These are phyloP conservation scores for Chytridium lagenaria DNA, from an alignment of 371 early-diverging fungal species.

Conservation along the genomic window DNA sequence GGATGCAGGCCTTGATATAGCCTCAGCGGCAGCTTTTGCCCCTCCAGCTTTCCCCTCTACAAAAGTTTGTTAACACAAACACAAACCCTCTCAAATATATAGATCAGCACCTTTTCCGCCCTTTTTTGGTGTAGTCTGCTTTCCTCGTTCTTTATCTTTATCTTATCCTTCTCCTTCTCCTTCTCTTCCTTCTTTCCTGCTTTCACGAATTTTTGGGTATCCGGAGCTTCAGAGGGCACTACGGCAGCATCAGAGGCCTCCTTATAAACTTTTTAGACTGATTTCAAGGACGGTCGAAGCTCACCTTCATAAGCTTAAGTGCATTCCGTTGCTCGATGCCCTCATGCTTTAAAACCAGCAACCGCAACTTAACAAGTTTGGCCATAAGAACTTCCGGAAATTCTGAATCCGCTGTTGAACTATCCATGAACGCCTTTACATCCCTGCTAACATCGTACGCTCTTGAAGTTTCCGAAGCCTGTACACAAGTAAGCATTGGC, in stretches of 20 bases:
- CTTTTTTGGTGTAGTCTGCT: conserved; percentile 42
- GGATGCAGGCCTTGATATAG: conserved; percentile 39
- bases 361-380: conserved; percentile 40
- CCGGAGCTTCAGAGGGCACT: background rate
- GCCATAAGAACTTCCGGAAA: conserved; percentile 48
- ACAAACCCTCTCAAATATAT: too few species aligned
- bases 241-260: background rate
- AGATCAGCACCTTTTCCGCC: background rate
- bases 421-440: conserved; percentile 46
- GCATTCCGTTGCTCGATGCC: conserved; percentile 48
- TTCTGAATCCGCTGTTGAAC: conserved; percentile 24
- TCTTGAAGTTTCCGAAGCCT: conserved; percentile 48
- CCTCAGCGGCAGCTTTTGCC: conserved; percentile 27
- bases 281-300: background rate
- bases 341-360: conserved; percentile 47
- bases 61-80: too few species aligned
- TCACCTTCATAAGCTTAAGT: conserved; percentile 13
- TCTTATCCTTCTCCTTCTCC: conserved; percentile 17
- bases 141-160: conserved; percentile 27
- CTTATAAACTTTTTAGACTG: background rate
- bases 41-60: conserved; percentile 15
- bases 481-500: background rate
- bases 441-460: conserved; percentile 50
- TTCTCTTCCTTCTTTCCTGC: background rate
- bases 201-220: background rate